phyloP scores from a whole-genome alignment of 2,329 filamentous ascomycete species.

The Xylariaceae sp. region DNA sequence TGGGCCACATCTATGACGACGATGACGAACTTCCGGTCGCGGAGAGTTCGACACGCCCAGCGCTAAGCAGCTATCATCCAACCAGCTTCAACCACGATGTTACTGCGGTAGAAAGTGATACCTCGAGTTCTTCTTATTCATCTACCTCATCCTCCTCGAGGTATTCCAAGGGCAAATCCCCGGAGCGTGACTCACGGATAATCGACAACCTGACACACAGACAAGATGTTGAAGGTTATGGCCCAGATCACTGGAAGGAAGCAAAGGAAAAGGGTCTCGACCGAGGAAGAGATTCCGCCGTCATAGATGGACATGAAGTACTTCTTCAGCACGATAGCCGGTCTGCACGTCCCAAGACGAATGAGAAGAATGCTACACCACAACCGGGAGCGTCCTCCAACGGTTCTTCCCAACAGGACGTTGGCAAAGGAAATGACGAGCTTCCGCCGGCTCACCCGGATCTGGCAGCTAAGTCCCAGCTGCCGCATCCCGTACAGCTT shows the following conservation, averaged over 20 bases:
- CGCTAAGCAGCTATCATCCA: slow-evolving; percentile 17
- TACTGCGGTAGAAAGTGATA: slow-evolving; percentile 18
- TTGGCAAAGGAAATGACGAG: slow-evolving; percentile 45
- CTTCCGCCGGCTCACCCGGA: slow-evolving; percentile 63
- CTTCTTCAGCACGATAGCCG: slow-evolving; percentile 53
- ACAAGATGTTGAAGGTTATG: slow-evolving; percentile 78
- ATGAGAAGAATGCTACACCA: slow-evolving; percentile 6
- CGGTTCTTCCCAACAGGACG: slow-evolving; percentile 39
- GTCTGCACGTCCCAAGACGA: slow-evolving; percentile 4
- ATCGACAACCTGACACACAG: slow-evolving; percentile 64
- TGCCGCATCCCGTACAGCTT: slow-evolving; percentile 70
- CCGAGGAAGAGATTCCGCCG: slow-evolving; percentile 69
- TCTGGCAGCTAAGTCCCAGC: slow-evolving; percentile 65
- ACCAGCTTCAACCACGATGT: slow-evolving; percentile 38
- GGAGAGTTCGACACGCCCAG: slow-evolving; percentile 26
- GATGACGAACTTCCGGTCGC: slow-evolving; percentile 31
- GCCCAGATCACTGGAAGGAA: slow-evolving; percentile 73
- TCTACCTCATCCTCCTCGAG: slow-evolving; percentile 28
- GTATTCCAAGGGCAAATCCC: slow-evolving; percentile 41
- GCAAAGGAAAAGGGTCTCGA: slow-evolving; percentile 64
- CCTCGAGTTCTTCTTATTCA: slow-evolving; percentile 17
- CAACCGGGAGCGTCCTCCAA: slow-evolving; percentile 31
- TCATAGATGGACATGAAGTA: slow-evolving; percentile 71
- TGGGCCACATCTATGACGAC: slow-evolving; percentile 63
- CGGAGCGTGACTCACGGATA: slow-evolving; percentile 55